Evolutionary conservation across 2,329 filamentous ascomycete species (phyloP).

Genomic region (Colletotrichum cordylinicola): DNA sequence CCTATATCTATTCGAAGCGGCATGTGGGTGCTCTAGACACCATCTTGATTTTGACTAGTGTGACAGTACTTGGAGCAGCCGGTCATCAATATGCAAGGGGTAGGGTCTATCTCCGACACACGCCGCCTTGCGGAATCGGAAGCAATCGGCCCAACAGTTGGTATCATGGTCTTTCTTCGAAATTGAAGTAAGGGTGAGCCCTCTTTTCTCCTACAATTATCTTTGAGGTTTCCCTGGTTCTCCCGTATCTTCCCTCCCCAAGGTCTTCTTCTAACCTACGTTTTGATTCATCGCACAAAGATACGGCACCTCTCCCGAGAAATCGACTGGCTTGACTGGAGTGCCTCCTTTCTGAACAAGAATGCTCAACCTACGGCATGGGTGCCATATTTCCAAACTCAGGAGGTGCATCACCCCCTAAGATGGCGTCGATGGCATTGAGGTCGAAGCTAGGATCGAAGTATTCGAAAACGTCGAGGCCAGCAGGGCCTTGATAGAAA

Average conservation of each 20-base stretch:
- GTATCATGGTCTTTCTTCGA: background rate
- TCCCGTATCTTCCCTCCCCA: background rate
- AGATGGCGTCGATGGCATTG: slow-evolving; percentile 26
- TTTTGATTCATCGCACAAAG: background rate
- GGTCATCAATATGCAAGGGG: background rate
- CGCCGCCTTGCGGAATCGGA: background rate
- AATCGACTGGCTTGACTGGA: background rate
- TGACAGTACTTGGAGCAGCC: background rate
- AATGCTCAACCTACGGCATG: background rate
- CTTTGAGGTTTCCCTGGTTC: background rate
- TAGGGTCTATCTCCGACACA: background rate
- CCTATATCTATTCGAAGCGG: background rate
- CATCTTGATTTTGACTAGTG: background rate
- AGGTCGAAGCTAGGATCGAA: slow-evolving; percentile 28
- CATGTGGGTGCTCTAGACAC: background rate
- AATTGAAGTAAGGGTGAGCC: background rate
- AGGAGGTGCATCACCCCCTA: slow-evolving; percentile 11
- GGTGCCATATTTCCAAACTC: background rate
- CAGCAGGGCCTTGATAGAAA: slow-evolving; percentile 8
- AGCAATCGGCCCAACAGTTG: background rate
- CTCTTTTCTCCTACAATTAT: background rate
- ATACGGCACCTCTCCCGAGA: background rate
- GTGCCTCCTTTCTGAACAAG: background rate
- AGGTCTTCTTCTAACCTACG: background rate
- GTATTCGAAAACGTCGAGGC: slow-evolving; percentile 26